Conservation (phyloP, 179 eudicot genomes). For the Vitellaria paradoxa region DNA sequence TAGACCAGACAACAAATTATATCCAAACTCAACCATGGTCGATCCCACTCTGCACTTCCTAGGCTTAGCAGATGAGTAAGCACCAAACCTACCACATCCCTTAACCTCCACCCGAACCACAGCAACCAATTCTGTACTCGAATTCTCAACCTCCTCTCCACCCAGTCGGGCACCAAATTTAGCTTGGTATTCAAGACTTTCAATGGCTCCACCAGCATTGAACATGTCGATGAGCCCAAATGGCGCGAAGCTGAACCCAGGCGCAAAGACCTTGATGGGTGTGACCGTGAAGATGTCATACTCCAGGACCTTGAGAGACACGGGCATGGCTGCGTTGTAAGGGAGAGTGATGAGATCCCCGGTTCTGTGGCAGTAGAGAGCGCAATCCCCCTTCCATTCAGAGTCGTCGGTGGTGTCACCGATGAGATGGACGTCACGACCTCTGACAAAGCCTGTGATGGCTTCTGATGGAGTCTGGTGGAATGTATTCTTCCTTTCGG, state of each 20-base stretch:
- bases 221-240: slow-evolving; percentile 86
- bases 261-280: slow-evolving; percentile 55
- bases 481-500: slow-evolving; percentile 68
- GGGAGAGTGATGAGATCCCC: slow-evolving; percentile 51
- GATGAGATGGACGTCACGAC: slow-evolving; percentile 71
- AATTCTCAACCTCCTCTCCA: slow-evolving; percentile 24
- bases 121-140: slow-evolving; percentile 36
- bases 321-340: slow-evolving; percentile 43
- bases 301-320: slow-evolving; percentile 80
- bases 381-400: slow-evolving; percentile 64
- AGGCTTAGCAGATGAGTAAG: slow-evolving; percentile 68
- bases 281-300: slow-evolving; percentile 64
- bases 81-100: slow-evolving; percentile 86
- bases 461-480: slow-evolving; percentile 53
- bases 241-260: slow-evolving; percentile 67
- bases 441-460: slow-evolving; percentile 50
- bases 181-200: slow-evolving; percentile 55
- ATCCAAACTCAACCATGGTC: slow-evolving; percentile 39
- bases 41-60: slow-evolving; percentile 61
- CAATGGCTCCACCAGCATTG: slow-evolving; percentile 93
- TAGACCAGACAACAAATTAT: slow-evolving; percentile 60
- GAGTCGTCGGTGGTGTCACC: slow-evolving; percentile 50
- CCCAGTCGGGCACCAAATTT: slow-evolving; percentile 28
- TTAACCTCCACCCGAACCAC: slow-evolving; percentile 60
- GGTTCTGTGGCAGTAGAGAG: slow-evolving; percentile 44